Evolutionary conservation across 2,329 filamentous ascomycete species (phyloP).

Genomic region (Ambrosiella cleistominuta): DNA sequence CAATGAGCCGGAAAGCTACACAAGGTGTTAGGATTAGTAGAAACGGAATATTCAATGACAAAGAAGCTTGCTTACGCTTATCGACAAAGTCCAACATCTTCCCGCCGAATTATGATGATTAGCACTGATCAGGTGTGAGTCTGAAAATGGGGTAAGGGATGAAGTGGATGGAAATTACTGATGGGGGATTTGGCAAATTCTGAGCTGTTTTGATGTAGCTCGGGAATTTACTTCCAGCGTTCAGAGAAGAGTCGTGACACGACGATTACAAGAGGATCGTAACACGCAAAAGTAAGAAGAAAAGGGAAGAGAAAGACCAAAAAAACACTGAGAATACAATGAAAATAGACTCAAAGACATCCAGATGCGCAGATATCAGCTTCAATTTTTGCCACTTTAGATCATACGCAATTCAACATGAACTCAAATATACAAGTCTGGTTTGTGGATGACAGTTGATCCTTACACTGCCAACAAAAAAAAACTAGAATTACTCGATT

Average conservation of each 20-base stretch:
- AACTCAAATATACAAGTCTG: not conserved
- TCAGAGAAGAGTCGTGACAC: not conserved
- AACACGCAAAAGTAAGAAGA: too few species aligned
- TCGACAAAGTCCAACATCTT: slow-evolving; percentile 12
- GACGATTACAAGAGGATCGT: too few species aligned
- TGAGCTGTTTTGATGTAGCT: not conserved
- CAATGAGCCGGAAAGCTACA: slow-evolving; percentile 28
- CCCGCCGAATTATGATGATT: not conserved
- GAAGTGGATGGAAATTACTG: not conserved
- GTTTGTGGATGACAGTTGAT: not conserved
- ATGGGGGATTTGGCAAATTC: not conserved
- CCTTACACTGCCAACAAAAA: slow-evolving; percentile 3
- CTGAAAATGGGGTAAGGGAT: not conserved
- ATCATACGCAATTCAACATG: slow-evolving; percentile 2
- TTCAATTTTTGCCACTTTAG: not conserved
- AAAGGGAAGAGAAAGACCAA: too few species aligned
- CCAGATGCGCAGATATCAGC: too few species aligned
- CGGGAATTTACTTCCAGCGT: not conserved
- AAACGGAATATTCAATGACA: not conserved
- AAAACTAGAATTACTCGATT: not conserved
- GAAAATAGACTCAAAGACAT: too few species aligned
- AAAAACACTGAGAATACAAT: too few species aligned
- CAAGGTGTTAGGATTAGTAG: not conserved
- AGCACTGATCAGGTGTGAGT: not conserved
- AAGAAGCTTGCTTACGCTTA: slow-evolving; percentile 6